Evolutionary conservation across 2,329 filamentous ascomycete species (phyloP).

Genomic region (Ophiostoma pallidulum): DNA sequence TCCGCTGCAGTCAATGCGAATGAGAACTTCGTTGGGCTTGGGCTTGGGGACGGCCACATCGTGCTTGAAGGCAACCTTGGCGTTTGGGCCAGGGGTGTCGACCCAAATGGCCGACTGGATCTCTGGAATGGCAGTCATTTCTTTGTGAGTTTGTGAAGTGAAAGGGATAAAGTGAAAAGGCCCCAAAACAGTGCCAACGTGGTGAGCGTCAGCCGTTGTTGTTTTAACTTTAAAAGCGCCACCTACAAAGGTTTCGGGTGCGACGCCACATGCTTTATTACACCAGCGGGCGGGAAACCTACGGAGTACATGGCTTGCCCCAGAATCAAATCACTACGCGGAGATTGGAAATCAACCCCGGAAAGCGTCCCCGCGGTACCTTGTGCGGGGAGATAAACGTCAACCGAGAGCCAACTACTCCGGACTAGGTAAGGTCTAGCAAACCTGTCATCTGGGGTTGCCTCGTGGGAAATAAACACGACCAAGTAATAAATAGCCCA

Average conservation of each 20-base stretch:
- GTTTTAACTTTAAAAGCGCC: too few species aligned
- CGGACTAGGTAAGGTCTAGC: too few species aligned
- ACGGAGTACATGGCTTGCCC: too few species aligned
- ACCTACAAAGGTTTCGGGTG: too few species aligned
- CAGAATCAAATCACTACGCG: not conserved
- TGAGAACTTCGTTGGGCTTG: not conserved
- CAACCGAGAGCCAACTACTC: too few species aligned
- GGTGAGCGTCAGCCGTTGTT: not conserved
- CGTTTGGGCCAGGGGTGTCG: slow-evolving; percentile 1
- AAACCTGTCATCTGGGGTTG: too few species aligned
- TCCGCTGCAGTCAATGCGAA: slow-evolving; percentile 8
- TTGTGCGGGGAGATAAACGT: not conserved
- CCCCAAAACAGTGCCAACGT: not conserved
- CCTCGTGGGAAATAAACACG: too few species aligned
- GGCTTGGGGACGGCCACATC: slow-evolving; percentile 1
- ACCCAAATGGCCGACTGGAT: slow-evolving; percentile 2
- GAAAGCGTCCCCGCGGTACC: not conserved
- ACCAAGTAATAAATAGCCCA: too few species aligned
- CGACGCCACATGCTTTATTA: too few species aligned
- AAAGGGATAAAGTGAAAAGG: too few species aligned
- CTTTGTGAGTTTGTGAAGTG: too few species aligned
- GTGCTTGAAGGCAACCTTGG: slow-evolving; percentile 3
- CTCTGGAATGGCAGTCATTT: not conserved
- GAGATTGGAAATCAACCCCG: not conserved
- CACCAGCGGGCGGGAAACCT: too few species aligned